Percentiles rank a stretch among this genome's conserved stretches.
phyloP scores from a whole-genome alignment of 169 alveolate genomes.

The Cyclospora cayetanensis region DNA sequence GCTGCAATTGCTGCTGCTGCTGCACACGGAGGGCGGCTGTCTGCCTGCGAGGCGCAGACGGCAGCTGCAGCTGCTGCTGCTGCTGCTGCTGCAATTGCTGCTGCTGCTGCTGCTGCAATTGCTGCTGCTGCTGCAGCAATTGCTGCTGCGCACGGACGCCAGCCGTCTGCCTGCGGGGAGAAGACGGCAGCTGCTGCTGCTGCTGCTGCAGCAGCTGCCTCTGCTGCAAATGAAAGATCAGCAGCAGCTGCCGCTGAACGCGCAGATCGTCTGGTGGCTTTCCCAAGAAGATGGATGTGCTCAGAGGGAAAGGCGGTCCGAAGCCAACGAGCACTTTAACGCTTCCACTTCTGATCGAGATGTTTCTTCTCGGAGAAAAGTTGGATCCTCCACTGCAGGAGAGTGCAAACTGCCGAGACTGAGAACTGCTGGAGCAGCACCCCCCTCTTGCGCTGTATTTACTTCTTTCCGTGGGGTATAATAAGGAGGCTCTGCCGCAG shows the following conservation, averaged over 20 bases:
- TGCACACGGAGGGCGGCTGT: background rate
- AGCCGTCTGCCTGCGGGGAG: background rate
- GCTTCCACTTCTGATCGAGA: background rate
- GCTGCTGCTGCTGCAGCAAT: conserved; percentile 14
- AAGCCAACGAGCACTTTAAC: background rate
- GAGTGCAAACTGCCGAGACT: no score
- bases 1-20: background rate
- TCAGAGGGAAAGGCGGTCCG: background rate
- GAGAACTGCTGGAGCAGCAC: no score
- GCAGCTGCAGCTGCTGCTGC: background rate
- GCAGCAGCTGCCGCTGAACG: background rate
- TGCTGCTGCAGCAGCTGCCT: background rate
- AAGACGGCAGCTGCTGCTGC: background rate
- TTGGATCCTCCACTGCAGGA: no score
- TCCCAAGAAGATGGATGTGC: background rate
- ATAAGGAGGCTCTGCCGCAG: no score
- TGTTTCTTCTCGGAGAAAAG: no score
- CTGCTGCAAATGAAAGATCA: background rate
- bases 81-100: background rate
- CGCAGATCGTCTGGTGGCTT: background rate
- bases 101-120: conserved; percentile 62
- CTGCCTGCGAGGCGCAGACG: background rate
- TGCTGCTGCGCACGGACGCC: background rate
- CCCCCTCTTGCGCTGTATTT: no score
- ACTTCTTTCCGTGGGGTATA: no score